These are phyloP conservation scores for Penicillium bialowiezense DNA, from an alignment of 495 filamentous ascomycete species.

Conservation along the genomic window DNA sequence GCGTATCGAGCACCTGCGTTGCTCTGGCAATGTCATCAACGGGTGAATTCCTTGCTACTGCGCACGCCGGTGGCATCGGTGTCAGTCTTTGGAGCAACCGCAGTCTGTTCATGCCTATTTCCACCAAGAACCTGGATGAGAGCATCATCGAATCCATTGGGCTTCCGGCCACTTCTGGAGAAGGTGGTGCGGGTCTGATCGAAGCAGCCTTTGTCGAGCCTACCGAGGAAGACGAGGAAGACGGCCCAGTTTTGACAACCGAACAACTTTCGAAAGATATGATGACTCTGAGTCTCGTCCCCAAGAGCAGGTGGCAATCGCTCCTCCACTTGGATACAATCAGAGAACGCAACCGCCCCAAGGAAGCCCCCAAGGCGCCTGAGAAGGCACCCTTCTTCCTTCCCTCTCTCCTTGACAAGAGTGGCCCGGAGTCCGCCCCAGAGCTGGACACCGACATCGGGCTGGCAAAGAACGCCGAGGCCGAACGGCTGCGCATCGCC, in stretches of 20 bases:
- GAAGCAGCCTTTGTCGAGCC: conserved; percentile 66
- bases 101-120: conserved; percentile 81
- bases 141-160: conserved; percentile 60
- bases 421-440: conserved; percentile 22
- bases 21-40: conserved; percentile 83
- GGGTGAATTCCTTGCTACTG: conserved; percentile 88
- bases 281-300: conserved; percentile 84
- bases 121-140: conserved; percentile 76
- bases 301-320: conserved; percentile 88
- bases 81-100: conserved; percentile 93
- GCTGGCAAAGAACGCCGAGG: conserved; percentile 32
- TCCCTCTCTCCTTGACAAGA: conserved; percentile 57
- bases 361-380: conserved; percentile 82
- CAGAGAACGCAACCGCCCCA: conserved; percentile 89
- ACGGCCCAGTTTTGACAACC: conserved; percentile 48
- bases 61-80: conserved; percentile 79
- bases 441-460: conserved; percentile 33
- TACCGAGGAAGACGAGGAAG: conserved; percentile 45
- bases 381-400: conserved; percentile 97
- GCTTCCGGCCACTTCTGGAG: conserved; percentile 75
- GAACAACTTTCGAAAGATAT: conserved; percentile 79
- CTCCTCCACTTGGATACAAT: conserved; percentile 87
- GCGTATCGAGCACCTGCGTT: conserved; percentile 69
- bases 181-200: conserved; percentile 67
- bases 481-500: conserved; percentile 53